phyloP scores from a whole-genome alignment of 2,329 filamentous ascomycete genomes.

The Elsinoe australis region DNA sequence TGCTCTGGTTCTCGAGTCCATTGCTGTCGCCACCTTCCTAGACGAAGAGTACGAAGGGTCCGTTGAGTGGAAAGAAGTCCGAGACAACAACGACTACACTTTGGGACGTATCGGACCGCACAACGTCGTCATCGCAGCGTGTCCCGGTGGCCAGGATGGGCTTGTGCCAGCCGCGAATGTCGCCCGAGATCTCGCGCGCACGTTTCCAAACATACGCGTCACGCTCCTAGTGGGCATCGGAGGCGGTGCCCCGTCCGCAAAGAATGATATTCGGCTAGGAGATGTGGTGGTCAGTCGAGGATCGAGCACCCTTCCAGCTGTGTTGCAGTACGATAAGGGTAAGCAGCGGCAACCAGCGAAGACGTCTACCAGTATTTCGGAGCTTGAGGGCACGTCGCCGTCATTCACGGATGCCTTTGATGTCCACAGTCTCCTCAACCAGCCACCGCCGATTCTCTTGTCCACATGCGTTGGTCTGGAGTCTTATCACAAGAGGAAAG shows the following conservation, averaged over 20 bases:
- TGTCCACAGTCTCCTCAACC: slow-evolving; percentile 2
- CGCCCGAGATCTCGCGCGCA: slow-evolving; percentile 19
- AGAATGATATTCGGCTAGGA: slow-evolving; percentile 25
- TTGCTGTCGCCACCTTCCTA: slow-evolving; percentile 20
- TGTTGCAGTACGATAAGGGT: slow-evolving; percentile 25
- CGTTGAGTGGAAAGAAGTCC: too few relatives aligned
- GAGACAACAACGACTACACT: too few relatives aligned
- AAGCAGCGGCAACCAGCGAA: slow-evolving; percentile 20
- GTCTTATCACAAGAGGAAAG: neutral
- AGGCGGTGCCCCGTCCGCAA: too few relatives aligned
- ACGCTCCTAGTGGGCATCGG: slow-evolving; percentile 25
- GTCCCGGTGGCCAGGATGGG: slow-evolving; percentile 19
- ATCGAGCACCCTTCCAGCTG: slow-evolving; percentile 18
- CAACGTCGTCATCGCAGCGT: slow-evolving; percentile 21
- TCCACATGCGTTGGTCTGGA: neutral
- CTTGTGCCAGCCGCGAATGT: slow-evolving; percentile 18
- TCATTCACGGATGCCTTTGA: too few relatives aligned
- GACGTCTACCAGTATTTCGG: too few relatives aligned
- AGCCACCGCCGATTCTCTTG: neutral
- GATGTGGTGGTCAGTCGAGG: slow-evolving; percentile 26
- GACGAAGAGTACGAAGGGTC: slow-evolving; percentile 20
- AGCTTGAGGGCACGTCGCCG: too few relatives aligned
- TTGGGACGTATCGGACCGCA: slow-evolving; percentile 17
- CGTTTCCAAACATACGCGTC: slow-evolving; percentile 19
- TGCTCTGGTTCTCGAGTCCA: slow-evolving; percentile 21